Evolutionary conservation across 306 rosid species (phyloP), one percentile per base, ranked within the genome.

Genomic region (Ceratonia siliqua): DNA sequence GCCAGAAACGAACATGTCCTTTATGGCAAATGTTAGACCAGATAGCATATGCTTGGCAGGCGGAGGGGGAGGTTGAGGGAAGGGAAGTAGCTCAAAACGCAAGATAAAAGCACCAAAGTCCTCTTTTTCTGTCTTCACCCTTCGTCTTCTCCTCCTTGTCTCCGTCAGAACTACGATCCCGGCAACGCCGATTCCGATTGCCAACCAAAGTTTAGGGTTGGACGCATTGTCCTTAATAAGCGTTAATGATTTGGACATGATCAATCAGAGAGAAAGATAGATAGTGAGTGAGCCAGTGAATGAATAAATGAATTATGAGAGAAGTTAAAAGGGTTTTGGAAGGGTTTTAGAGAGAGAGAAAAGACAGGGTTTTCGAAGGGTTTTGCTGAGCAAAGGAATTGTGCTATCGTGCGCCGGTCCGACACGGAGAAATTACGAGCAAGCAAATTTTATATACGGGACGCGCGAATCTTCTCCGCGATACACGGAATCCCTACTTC

Each of bases 41-140:
- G 91, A 66, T 3, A 88, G 93, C 25, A 73, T n/a, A 15, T 68
- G 91, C 24, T 66, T 62, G 39, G 91, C 83, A 2, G 93, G 87
- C 0, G 96, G 96, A 25, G 88, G 96, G 36, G 93, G 87, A 43
- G 87, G 85, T 69, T 86, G 96, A 70, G 93, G 93, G 46, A 82
- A 84, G 4, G 96, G 93, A 48, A 53, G 85, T 8, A 91, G 84
- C 76, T 85, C 88, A 71, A 88, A 91, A 13, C 90, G 91, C 68
- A 80, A 87, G 21, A 88, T 14, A 66, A 91, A 91, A 62, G 94
- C 92, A 5, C 89, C 87, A 35, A 87, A 88, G 64, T 90, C 92
- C 32, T 52, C 75, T 70, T 62, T 84, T 11, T 56, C 58, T 11
- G 76, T 9, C 62, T 63, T 71, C 1, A 72, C 64, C 5, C 76